Conservation (phyloP, 2,329 filamentous ascomycete species). For the Penicillium sp. region DNA sequence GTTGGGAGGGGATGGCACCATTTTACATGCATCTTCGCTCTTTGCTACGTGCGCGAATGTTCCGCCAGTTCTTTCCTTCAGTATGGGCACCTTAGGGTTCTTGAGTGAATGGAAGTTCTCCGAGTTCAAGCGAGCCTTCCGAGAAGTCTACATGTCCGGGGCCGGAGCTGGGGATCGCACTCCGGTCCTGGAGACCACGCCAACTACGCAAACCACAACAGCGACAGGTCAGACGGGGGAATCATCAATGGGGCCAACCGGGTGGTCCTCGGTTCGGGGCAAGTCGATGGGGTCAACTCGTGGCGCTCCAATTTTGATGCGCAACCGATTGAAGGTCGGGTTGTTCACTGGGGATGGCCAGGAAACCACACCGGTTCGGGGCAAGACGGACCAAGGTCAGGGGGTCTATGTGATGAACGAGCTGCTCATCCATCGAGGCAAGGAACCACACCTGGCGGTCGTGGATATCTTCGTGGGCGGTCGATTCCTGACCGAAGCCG, state of each 20-base stretch:
- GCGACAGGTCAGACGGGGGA: slow-evolving; percentile 18
- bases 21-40: slow-evolving; percentile 75
- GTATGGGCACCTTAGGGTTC: slow-evolving; percentile 94
- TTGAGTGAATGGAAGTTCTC: slow-evolving; percentile 93
- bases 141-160: slow-evolving; percentile 84
- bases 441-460: slow-evolving; percentile 81
- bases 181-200: slow-evolving; percentile 40
- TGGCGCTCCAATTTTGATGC: slow-evolving; percentile 73
- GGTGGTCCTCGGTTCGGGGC: slow-evolving; percentile 69
- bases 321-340: slow-evolving; percentile 80
- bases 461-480: slow-evolving; percentile 88
- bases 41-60: slow-evolving; percentile 77
- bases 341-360: slow-evolving; percentile 68
- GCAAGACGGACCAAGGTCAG: slow-evolving; percentile 30
- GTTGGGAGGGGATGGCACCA: slow-evolving; percentile 87
- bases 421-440: slow-evolving; percentile 84
- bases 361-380: slow-evolving; percentile 42
- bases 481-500: slow-evolving; percentile 84
- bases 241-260: slow-evolving; percentile 37
- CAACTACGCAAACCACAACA: background rate
- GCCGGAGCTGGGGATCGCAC: slow-evolving; percentile 48
- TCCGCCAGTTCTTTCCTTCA: slow-evolving; percentile 87
- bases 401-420: slow-evolving; percentile 81
- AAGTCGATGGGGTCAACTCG: slow-evolving; percentile 73
- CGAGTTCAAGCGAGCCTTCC: slow-evolving; percentile 86